A percentile compares a stretch with the other conserved stretches of the same genome.
phyloP scores from a whole-genome alignment of 495 filamentous ascomycete species.

The Hypoxylon perforatum region DNA sequence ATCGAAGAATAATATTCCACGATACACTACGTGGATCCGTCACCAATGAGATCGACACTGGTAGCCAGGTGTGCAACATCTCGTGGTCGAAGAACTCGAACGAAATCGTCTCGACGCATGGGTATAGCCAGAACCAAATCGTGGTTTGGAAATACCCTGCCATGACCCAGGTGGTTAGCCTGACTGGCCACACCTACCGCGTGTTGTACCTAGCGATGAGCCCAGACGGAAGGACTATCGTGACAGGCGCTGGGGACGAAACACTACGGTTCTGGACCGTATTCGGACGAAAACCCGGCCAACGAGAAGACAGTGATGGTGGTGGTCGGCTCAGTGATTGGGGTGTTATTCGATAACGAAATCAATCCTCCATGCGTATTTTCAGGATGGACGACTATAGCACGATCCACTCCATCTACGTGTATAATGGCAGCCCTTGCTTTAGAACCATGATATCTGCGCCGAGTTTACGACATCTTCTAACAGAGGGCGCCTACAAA shows the following conservation, averaged over 20 bases:
- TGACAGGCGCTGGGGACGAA: constrained; percentile 96
- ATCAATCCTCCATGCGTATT: neutral
- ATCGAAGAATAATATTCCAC: constrained; percentile 97
- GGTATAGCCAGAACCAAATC: constrained; percentile 98
- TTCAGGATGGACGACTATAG: neutral
- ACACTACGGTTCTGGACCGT: constrained; percentile 97
- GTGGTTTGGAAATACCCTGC: constrained; percentile 98
- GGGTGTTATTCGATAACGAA: constrained; percentile 73
- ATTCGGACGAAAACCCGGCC: constrained; percentile 75
- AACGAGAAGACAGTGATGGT: constrained; percentile 60
- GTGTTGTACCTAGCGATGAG: constrained; percentile 98
- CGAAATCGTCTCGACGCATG: constrained; percentile 96
- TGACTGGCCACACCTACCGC: constrained; percentile 96
- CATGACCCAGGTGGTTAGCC: constrained; percentile 94
- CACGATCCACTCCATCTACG: constrained; percentile 27
- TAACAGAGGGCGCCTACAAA: constrained; percentile 10
- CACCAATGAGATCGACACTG: constrained; percentile 90
- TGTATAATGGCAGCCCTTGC: constrained; percentile 21
- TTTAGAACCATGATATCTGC: constrained; percentile 12
- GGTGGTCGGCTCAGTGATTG: constrained; percentile 71
- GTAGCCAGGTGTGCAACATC: constrained; percentile 96
- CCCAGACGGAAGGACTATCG: constrained; percentile 90
- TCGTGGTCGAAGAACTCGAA: constrained; percentile 96
- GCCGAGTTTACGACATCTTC: constrained; percentile 35
- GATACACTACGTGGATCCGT: constrained; percentile 84